These are phyloP conservation scores for Crinitomyces ghanaensis DNA, from an alignment of 805 yeast genomes.

Conservation along the genomic window DNA sequence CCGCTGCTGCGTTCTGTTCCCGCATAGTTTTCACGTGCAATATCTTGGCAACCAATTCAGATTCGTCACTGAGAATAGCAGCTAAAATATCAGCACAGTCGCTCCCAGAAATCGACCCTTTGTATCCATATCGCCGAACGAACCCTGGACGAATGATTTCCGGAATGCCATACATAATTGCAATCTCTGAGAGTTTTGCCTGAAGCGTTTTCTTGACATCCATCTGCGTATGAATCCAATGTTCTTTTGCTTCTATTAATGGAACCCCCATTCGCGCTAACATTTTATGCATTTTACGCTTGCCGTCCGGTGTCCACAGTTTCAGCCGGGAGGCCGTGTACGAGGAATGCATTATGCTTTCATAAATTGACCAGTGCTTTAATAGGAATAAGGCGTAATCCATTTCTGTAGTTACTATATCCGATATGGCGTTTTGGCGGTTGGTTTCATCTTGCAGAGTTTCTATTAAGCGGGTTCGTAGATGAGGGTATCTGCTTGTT, in stretches of 20 bases:
- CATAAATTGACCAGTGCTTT: conserved; percentile 89
- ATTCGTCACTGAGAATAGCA: conserved; percentile 30
- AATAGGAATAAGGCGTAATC: conserved; percentile 80
- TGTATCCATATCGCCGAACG: conserved; percentile 72
- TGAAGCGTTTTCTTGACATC: conserved; percentile 64
- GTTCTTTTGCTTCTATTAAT: conserved; percentile 75
- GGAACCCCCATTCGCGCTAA: conserved; percentile 96
- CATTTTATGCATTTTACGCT: conserved; percentile 73
- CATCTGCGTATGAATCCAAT: conserved; percentile 85
- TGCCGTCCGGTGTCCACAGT: conserved; percentile 87
- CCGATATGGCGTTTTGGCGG: no score
- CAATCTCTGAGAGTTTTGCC: conserved; percentile 53
- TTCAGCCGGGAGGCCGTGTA: conserved; percentile 79
- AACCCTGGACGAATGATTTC: conserved; percentile 81
- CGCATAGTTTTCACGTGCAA: conserved; percentile 13
- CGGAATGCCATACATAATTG: conserved; percentile 68
- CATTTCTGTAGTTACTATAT: no score
- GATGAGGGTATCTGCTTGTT: no score
- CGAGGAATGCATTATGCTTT: conserved; percentile 81
- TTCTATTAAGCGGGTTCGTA: no score
- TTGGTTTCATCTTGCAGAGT: no score
- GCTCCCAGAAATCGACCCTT: conserved; percentile 80
- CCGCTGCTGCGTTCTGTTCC: conserved; percentile 8
- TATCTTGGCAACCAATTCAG: neutral
- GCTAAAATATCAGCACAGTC: conserved; percentile 85